These are phyloP conservation scores for Physcomitrium patens DNA, from an alignment of 225 moss, liverwort and hornwort species.

Conservation along the genomic window DNA sequence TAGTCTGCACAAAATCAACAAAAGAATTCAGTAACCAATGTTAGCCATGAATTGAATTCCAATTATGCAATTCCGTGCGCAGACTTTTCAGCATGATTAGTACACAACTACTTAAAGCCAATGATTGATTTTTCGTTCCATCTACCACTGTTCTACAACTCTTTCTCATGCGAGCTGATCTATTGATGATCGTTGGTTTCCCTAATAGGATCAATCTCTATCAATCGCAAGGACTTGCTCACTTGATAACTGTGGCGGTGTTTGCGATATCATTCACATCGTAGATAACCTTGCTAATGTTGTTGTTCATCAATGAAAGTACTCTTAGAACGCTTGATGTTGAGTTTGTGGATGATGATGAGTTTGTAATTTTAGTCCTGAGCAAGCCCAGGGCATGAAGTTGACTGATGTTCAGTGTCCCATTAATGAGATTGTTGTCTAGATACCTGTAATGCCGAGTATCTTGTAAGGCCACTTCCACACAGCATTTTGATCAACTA, in stretches of 20 bases:
- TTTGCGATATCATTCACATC: neutral
- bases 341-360: too few relatives aligned
- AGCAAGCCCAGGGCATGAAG: neutral
- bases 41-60: neutral
- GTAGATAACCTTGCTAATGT: neutral
- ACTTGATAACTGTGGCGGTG: slow-evolving; percentile 3
- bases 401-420: neutral
- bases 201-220: too few relatives aligned
- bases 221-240: neutral
- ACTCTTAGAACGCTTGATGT: neutral
- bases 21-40: neutral
- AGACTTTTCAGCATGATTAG: too few relatives aligned
- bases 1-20: neutral
- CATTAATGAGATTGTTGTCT: neutral
- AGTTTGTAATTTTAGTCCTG: neutral
- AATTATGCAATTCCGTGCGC: neutral
- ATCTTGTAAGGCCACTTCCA: neutral
- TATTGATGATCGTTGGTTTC: too few relatives aligned
- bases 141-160: too few relatives aligned
- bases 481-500: neutral
- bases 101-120: too few relatives aligned
- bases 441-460: neutral
- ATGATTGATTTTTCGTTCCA: too few relatives aligned
- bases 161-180: too few relatives aligned
- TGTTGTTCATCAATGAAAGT: slow-evolving; percentile 7